Evolutionary conservation across 371 early-diverging fungal genomes (phyloP).

Genomic region (Syncephalastrum contaminatum): DNA sequence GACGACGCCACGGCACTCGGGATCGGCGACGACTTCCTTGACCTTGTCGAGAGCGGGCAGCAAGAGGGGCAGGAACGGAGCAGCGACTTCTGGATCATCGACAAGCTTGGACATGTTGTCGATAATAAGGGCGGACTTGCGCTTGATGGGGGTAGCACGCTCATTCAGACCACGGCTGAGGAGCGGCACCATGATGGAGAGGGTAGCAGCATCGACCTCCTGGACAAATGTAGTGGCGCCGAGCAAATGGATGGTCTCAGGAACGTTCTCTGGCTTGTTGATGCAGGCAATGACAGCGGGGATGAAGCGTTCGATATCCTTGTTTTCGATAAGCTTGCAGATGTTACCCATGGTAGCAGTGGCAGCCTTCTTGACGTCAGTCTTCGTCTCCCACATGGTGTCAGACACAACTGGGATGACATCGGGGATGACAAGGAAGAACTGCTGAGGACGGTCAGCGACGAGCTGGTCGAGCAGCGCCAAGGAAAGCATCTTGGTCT

Average conservation of each 20-base stretch:
- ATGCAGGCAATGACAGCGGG: slow-evolving; percentile 64
- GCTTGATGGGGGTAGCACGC: slow-evolving; percentile 63
- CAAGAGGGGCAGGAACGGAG: slow-evolving; percentile 79
- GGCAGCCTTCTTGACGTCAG: slow-evolving; percentile 56
- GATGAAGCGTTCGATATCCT: slow-evolving; percentile 66
- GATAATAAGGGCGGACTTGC: slow-evolving; percentile 81
- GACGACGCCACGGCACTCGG: slow-evolving; percentile 74
- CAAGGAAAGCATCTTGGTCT: slow-evolving; percentile 68
- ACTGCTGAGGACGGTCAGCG: slow-evolving; percentile 53
- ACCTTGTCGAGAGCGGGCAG: slow-evolving; percentile 77
- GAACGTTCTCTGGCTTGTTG: slow-evolving; percentile 66
- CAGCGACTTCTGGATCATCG: slow-evolving; percentile 75
- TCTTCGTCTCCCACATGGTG: slow-evolving; percentile 74
- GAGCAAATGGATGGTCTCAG: slow-evolving; percentile 66
- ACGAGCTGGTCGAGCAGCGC: slow-evolving; percentile 54
- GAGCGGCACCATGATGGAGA: slow-evolving; percentile 84
- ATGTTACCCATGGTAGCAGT: slow-evolving; percentile 53
- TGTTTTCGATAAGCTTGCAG: slow-evolving; percentile 59
- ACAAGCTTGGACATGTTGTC: slow-evolving; percentile 88
- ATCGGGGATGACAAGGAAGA: slow-evolving; percentile 62
- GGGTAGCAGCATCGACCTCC: slow-evolving; percentile 76
- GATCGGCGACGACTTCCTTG: slow-evolving; percentile 78
- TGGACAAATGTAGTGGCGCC: slow-evolving; percentile 78
- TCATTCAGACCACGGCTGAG: slow-evolving; percentile 74
- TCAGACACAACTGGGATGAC: slow-evolving; percentile 74